Base-by-base conservation (phyloP, 768 basidiomycete genomes). In the Termitomyces bulborhizus region DNA sequence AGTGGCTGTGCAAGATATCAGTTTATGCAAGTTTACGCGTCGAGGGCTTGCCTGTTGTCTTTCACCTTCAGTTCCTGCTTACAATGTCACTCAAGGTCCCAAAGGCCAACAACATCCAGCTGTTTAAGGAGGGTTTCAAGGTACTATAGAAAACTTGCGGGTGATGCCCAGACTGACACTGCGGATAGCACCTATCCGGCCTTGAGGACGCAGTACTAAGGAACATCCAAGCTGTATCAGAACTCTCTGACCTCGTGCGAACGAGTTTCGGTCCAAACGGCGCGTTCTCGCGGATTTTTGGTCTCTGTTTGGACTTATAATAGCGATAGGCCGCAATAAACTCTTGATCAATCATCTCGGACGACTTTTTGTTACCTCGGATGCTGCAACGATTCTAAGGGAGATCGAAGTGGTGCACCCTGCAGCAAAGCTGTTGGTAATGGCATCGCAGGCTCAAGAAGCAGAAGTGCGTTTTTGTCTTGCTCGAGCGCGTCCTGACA, bases 371-470 rank as follows among this genome's bases (percentile, higher is more conserved):
- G 95, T 98, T 57, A 99, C 97, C 34, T 96, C 93, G 46, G 96
- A 99, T 82, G 96, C 97, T 9, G 97, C 97, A 12, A 98, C 96
- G 56, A 98, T 99, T 71, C 93, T 99, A 65, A 82, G 88, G 60
- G 97, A 99, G 74, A 86, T 98, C 66, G 97, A 99, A 68, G 93
- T 99, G 54, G 93, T 98, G 15, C 97, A 99, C 71, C 97, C 97
- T 1, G 97, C 96, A 5, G 97, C 95, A 32, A 99, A 98, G 68
- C 77, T 99, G n/a, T 75, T 98, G n/a, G 96, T 98, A 13, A 97
- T 98, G 93, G 93, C 94, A 27, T 92, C 90, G 27, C 94, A 98
- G 66, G 91, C 96, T 12, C 97, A 98, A 69, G 97, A 98, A 69
- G 70, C 85, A 0, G 96, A 98, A 82, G 94, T 93, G 55, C 58